These are phyloP conservation scores for Barnettozyma sucrosica DNA, from an alignment of 805 yeast species.

Conservation along the genomic window DNA sequence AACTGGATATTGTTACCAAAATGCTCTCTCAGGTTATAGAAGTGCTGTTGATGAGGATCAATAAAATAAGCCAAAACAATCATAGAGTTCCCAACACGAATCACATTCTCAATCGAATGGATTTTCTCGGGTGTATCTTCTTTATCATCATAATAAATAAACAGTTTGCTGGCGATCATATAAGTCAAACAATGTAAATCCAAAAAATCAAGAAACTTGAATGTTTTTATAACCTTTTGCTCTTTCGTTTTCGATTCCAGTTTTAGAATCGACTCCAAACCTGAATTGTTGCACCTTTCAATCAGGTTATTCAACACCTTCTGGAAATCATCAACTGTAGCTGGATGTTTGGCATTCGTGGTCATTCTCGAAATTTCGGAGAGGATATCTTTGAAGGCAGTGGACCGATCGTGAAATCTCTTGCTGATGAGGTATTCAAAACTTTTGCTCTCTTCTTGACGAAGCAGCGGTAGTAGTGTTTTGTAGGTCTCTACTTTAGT, in stretches of 20 bases:
- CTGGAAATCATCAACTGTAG: constrained; percentile 4
- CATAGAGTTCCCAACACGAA: constrained; percentile 6
- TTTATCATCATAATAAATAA: constrained; percentile 6
- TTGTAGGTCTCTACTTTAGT: constrained; percentile 6
- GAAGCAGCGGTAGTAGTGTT: not conserved
- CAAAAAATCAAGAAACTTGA: constrained; percentile 8
- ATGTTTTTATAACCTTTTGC: constrained; percentile 1
- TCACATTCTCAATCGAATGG: constrained; percentile 4
- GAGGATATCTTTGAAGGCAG: constrained; percentile 1
- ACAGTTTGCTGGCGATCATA: constrained; percentile 5
- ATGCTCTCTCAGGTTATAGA: constrained; percentile 6
- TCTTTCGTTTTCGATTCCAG: constrained; percentile 4
- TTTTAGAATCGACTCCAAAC: constrained; percentile 7
- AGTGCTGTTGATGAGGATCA: constrained; percentile 12
- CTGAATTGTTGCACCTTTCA: constrained; percentile 1
- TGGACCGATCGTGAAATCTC: constrained; percentile 6
- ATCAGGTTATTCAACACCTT: not conserved
- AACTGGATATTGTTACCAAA: constrained; percentile 10
- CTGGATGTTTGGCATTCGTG: constrained; percentile 7
- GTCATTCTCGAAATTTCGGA: constrained; percentile 5
- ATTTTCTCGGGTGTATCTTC: not conserved
- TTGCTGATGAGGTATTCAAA: not conserved
- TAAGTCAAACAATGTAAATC: constrained; percentile 10
- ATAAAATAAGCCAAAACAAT: constrained; percentile 8
- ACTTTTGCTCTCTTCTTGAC: not conserved